Evolutionary conservation across 179 eudicot genomes (phyloP), one percentile per base, ranked within the genome.

Genomic region (Vitellaria paradoxa): DNA sequence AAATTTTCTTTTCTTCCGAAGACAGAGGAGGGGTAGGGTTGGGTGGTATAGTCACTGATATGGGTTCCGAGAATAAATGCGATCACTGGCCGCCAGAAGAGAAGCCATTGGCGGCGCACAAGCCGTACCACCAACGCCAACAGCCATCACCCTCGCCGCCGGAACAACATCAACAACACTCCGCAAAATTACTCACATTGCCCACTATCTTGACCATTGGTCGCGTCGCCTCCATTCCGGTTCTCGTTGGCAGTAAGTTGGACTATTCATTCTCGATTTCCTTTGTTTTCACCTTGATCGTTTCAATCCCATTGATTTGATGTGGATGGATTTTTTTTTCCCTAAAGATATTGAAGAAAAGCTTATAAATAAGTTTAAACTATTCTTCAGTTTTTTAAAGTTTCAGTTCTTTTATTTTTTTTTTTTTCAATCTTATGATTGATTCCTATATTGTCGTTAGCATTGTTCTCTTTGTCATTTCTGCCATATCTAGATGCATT

Each of bases 131-230:
- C 77, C 75, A 30, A 70, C 84, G 6, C 68, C 75, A n/a, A 77
- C 76, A 30, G 6, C 57, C 70, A 26, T 65, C 77, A 76, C 76
- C 56, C 26, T 42, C 59, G 62, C 64, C 60, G 74, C 76, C 73
- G 23, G 70, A 59, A 10, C 52, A 76, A 20, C 73, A 75, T n/a
- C 49, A 62, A 11, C 75, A 73, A 1, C 49, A 82, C 50, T 78
- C 80, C 3, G 79, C 79, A 2, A 93, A 91, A 82, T 80, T 96
- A 82, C 87, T 96, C 52, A 96, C 99, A 18, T 85, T 96, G 90
- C 99, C 99, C 0, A 96, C 98, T 53, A 78, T 93, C 37, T 77
- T 96, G 76, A 96, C 99, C 49, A 91, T 96, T 23, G 92, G 90
- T 45, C 97, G 99, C 47, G 99, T 96, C 65, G 97, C 92, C 7